These are phyloP conservation scores for Hypocrella siamensis DNA, from an alignment of 2,329 filamentous ascomycete species.

Conservation along the genomic window DNA sequence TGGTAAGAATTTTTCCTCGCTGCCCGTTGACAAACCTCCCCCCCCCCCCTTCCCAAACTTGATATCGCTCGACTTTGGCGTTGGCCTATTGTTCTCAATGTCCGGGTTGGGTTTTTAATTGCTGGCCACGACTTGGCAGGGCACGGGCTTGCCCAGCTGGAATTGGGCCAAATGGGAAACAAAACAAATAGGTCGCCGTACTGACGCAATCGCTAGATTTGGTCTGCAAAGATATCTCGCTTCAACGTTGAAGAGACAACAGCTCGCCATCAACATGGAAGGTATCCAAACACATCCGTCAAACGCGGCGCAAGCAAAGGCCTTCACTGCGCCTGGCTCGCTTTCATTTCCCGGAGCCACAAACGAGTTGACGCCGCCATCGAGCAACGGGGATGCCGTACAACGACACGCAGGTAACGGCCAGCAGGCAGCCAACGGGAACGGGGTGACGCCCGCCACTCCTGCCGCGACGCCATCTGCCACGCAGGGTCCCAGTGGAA, in stretches of 20 bases:
- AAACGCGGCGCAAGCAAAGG: conserved; percentile 85
- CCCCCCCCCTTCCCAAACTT: too few species aligned
- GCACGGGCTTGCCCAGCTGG: too few species aligned
- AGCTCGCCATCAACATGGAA: conserved; percentile 55
- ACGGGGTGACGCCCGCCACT: conserved; percentile 75
- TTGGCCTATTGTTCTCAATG: too few species aligned
- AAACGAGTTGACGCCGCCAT: conserved; percentile 68
- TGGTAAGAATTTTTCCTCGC: conserved; percentile 31
- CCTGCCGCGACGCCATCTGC: conserved; percentile 84
- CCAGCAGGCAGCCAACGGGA: conserved; percentile 47
- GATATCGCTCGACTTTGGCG: background rate
- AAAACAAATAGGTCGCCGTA: too few species aligned
- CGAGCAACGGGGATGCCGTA: conserved; percentile 46
- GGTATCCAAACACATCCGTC: conserved; percentile 81
- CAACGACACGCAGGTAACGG: conserved; percentile 24
- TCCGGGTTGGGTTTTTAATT: too few species aligned
- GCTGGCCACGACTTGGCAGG: too few species aligned
- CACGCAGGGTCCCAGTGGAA: conserved; percentile 67
- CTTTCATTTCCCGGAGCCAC: conserved; percentile 80
- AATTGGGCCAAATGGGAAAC: background rate
- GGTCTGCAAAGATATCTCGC: too few species aligned
- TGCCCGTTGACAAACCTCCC: background rate
- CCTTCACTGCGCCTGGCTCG: conserved; percentile 83
- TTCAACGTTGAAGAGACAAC: too few species aligned
- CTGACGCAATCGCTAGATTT: too few species aligned